Conservation (phyloP, 192 early-diverging fungal genomes). For the Coemansia sp. region DNA sequence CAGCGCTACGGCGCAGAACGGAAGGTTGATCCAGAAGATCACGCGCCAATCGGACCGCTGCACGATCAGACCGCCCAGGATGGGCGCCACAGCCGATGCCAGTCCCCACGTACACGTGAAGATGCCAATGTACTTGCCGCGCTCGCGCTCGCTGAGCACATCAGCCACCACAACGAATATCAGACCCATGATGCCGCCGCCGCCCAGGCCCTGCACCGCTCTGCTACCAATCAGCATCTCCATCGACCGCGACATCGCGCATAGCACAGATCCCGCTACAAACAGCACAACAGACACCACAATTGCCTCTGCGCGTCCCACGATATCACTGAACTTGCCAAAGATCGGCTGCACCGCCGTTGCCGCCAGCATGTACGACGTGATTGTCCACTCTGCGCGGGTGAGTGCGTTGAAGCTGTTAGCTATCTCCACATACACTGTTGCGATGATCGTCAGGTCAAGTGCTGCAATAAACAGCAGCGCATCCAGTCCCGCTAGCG, state of each 20-base stretch:
- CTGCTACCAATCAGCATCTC: slow-evolving; percentile 71
- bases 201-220: slow-evolving; percentile 83
- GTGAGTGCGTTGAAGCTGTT: slow-evolving; percentile 70
- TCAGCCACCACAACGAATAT: slow-evolving; percentile 86
- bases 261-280: slow-evolving; percentile 78
- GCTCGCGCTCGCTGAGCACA: slow-evolving; percentile 77
- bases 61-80: slow-evolving; percentile 84
- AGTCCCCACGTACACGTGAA: slow-evolving; percentile 79
- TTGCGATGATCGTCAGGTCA: slow-evolving; percentile 86
- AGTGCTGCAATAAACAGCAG: slow-evolving; percentile 76
- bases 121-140: slow-evolving; percentile 87
- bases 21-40: slow-evolving; percentile 85
- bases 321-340: slow-evolving; percentile 88
- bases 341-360: slow-evolving; percentile 69
- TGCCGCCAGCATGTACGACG: slow-evolving; percentile 66
- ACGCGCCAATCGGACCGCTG: slow-evolving; percentile 66
- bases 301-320: slow-evolving; percentile 83
- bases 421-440: slow-evolving; percentile 74
- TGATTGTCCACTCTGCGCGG: slow-evolving; percentile 83
- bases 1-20: slow-evolving; percentile 71
- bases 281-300: slow-evolving; percentile 77
- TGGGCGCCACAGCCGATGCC: slow-evolving; percentile 77
- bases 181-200: slow-evolving; percentile 71
- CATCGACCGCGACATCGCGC: slow-evolving; percentile 73
- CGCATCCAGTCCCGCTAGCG: slow-evolving; percentile 58